These are phyloP conservation scores for Aspergillus nomiae DNA, from an alignment of 2,329 filamentous ascomycete species.

Conservation along the genomic window DNA sequence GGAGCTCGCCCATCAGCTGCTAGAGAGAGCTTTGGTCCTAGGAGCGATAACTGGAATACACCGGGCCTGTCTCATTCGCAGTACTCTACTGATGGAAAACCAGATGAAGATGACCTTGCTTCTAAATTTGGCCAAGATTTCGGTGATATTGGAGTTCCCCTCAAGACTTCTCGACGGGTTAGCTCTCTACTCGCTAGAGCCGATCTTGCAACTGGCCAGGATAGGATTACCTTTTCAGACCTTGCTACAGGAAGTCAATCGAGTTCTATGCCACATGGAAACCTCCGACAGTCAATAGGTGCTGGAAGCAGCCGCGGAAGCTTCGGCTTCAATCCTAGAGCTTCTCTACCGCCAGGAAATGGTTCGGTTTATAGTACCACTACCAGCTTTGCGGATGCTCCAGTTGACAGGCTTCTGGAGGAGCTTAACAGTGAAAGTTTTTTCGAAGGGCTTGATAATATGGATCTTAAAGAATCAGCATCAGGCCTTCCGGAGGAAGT, in stretches of 20 bases:
- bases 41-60: conserved; percentile 46
- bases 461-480: conserved; percentile 72
- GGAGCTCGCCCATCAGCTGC: conserved; percentile 63
- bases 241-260: conserved; percentile 54
- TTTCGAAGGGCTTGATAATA: conserved; percentile 69
- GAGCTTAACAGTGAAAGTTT: conserved; percentile 64
- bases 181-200: conserved; percentile 88
- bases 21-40: conserved; percentile 74
- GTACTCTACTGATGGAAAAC: conserved; percentile 53
- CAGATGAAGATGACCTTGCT: conserved; percentile 63
- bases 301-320: conserved; percentile 66
- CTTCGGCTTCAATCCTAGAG: conserved; percentile 54
- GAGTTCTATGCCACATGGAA: conserved; percentile 42
- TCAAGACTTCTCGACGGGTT: conserved; percentile 72
- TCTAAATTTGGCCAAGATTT: conserved; percentile 72
- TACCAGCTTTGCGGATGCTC: conserved; percentile 67
- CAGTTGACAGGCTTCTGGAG: conserved; percentile 70
- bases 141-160: conserved; percentile 54
- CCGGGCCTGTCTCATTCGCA: conserved; percentile 43
- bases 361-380: conserved; percentile 51
- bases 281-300: conserved; percentile 71
- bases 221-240: conserved; percentile 78
- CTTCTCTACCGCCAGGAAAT: conserved; percentile 56
- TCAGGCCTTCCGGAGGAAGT: conserved; percentile 73
- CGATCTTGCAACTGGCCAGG: conserved; percentile 82